Percentiles rank a stretch among this genome's conserved stretches.
Evolutionary conservation across 345 rosid genomes (phyloP).

Genomic region (Brassica rapa): DNA sequence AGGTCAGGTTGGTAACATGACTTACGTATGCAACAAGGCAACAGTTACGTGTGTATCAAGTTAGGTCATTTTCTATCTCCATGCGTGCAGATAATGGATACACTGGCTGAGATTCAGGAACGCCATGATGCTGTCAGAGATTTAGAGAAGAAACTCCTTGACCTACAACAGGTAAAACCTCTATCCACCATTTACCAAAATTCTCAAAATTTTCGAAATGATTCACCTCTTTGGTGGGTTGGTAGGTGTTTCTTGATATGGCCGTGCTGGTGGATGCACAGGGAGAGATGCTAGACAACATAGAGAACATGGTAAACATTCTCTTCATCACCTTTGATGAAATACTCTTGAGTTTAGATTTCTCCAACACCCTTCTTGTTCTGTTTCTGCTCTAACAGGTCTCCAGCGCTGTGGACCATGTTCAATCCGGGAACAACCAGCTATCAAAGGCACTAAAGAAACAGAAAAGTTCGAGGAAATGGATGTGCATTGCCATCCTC

Average conservation of each 20-base stretch:
- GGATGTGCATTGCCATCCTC: slow-evolving; percentile 88
- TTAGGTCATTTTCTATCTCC: background rate
- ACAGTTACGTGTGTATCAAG: slow-evolving; percentile 5
- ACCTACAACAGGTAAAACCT: slow-evolving; percentile 77
- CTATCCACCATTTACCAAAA: background rate
- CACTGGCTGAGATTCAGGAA: slow-evolving; percentile 97
- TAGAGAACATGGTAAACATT: slow-evolving; percentile 73
- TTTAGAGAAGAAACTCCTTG: slow-evolving; percentile 82
- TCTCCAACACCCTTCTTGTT: slow-evolving; percentile 1
- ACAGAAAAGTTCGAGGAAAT: slow-evolving; percentile 83
- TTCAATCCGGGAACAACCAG: slow-evolving; percentile 72
- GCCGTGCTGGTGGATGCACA: slow-evolving; percentile 95
- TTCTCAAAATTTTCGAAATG: background rate
- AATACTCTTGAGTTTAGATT: background rate
- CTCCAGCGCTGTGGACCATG: slow-evolving; percentile 88
- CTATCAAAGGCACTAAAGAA: slow-evolving; percentile 69
- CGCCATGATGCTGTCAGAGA: slow-evolving; percentile 93
- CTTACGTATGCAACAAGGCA: background rate
- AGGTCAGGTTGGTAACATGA: slow-evolving; percentile 60
- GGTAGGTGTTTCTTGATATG: slow-evolving; percentile 91
- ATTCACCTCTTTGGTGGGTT: background rate
- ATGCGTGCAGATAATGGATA: slow-evolving; percentile 73
- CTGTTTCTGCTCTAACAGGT: slow-evolving; percentile 50
- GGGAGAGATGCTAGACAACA: slow-evolving; percentile 91
- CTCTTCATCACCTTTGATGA: slow-evolving; percentile 6